These are phyloP conservation scores for Phyllosticta citriasiana DNA, from an alignment of 2,329 filamentous ascomycete genomes.

Conservation along the genomic window DNA sequence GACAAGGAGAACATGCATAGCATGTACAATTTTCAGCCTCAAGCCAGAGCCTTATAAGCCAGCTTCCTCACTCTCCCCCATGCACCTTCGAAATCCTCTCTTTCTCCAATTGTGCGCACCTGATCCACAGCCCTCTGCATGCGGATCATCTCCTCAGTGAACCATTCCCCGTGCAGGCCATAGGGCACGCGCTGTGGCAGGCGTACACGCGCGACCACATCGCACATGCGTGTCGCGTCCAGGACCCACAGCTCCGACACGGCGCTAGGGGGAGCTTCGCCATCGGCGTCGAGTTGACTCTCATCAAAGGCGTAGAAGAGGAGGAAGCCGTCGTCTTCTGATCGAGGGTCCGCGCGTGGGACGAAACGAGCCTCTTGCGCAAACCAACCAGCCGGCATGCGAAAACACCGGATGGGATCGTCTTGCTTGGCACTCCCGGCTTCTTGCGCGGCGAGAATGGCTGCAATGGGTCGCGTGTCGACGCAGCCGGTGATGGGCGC, in stretches of 20 bases:
- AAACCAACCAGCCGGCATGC: constrained; percentile 50
- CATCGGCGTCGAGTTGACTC: constrained; percentile 46
- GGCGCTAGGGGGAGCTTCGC: constrained; percentile 31
- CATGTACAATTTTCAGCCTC: background rate
- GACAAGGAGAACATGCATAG: background rate
- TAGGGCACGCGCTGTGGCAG: constrained; percentile 61
- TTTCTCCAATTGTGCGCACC: constrained; percentile 18
- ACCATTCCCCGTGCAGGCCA: constrained; percentile 57
- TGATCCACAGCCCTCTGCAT: constrained; percentile 35
- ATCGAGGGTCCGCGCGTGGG: constrained; percentile 28
- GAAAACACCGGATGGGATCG: constrained; percentile 53
- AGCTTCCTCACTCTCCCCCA: constrained; percentile 22
- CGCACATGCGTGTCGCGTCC: constrained; percentile 52
- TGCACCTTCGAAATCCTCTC: constrained; percentile 5
- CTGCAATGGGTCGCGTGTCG: constrained; percentile 44
- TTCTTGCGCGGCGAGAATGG: constrained; percentile 37
- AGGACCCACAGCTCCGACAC: constrained; percentile 59
- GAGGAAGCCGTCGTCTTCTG: constrained; percentile 58
- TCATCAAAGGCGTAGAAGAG: constrained; percentile 64
- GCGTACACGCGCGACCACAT: constrained; percentile 47
- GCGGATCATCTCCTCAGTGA: constrained; percentile 42
- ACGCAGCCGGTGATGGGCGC: constrained; percentile 50
- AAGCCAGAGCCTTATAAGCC: constrained; percentile 16
- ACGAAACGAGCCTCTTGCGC: constrained; percentile 61
- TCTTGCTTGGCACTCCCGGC: constrained; percentile 13